Evolutionary conservation across 805 yeast genomes (phyloP), one percentile per base, ranked within the genome.

Genomic region (Candida nemodendra): DNA sequence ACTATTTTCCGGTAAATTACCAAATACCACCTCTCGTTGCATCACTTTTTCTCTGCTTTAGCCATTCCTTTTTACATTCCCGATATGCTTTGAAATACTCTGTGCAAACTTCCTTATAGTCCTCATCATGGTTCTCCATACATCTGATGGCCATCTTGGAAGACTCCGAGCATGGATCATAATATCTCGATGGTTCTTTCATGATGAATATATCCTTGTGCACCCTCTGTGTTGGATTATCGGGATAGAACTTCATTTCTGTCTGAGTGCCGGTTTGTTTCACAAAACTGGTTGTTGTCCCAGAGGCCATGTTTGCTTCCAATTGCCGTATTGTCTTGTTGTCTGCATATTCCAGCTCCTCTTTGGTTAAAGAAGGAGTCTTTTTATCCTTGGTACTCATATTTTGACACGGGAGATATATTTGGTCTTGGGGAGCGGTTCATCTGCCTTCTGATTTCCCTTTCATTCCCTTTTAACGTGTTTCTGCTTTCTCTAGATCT

Each of bases 131-230:
- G 34, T 84, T 62, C 51, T 87, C 91, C 59, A 91, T 68, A 54
- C 99, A 91, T 47, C 76, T 76, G 48, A 89, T 68, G 30, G 95
- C 85, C 79, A 95, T 91, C 57, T 79, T 81, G 8, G 96, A 74
- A 25, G 93, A 81, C 54, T 89, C 93, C 32, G 81, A 84, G 62
- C 99, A 91, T 0, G 99, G 99, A 57, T 91, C 97, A 54, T 84
- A 91, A 61, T 72, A 93, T 57, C 84, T 78, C 5, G 95, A 81
- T 3, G 95, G 83, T 23, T 76, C 90, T 53, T 91, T 90, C 13
- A 76, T 65, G 1, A 79, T 69, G 69, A 89, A 89, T 41, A 78
- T 69, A 45, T 74, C 74, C 54, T 79, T 80, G 57, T 86, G 90
- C 18, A 77, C 64, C 36, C 76, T 73, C 27, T 81, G 76, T 7